These are phyloP conservation scores for Iodosphaeria phyllophila DNA, from an alignment of 2,329 filamentous ascomycete species.

Conservation along the genomic window DNA sequence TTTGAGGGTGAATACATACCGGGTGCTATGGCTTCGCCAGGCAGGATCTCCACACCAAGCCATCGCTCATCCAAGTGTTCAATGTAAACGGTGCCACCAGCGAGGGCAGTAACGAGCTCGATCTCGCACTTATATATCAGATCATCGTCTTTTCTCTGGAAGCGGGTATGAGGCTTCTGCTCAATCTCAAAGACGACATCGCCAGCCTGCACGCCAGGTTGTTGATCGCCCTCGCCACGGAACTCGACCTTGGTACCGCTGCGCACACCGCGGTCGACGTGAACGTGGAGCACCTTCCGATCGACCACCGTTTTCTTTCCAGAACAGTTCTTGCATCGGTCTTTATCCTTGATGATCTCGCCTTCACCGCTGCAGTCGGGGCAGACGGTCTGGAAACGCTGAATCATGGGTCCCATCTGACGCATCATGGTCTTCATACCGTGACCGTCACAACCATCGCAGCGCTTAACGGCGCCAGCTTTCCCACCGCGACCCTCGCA, in stretches of 20 bases:
- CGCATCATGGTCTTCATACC: constrained; percentile 99
- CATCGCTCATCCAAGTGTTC: constrained; percentile 97
- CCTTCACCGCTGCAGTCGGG: constrained; percentile 96
- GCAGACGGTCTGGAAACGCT: constrained; percentile 98
- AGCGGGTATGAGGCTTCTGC: constrained; percentile 92
- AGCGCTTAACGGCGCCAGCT: constrained; percentile 92
- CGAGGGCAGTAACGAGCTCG: constrained; percentile 84
- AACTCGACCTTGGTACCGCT: constrained; percentile 95
- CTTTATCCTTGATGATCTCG: constrained; percentile 90
- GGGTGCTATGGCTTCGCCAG: constrained; percentile 85
- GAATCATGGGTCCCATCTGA: constrained; percentile 99
- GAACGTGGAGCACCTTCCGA: constrained; percentile 94
- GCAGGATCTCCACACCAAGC: constrained; percentile 81
- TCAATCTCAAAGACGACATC: constrained; percentile 98
- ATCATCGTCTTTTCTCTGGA: constrained; percentile 92
- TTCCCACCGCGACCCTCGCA: constrained; percentile 92
- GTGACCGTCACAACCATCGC: constrained; percentile 73
- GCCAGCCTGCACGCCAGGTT: constrained; percentile 79
- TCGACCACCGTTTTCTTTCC: constrained; percentile 98
- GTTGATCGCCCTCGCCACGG: constrained; percentile 88
- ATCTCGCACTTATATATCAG: constrained; percentile 91
- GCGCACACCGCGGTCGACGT: constrained; percentile 87
- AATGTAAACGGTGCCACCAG: constrained; percentile 75
- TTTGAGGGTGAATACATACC: constrained; percentile 42
- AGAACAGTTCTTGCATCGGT: constrained; percentile 88